phyloP scores from a whole-genome alignment of 306 rosid species.

The Alnus rubra region DNA sequence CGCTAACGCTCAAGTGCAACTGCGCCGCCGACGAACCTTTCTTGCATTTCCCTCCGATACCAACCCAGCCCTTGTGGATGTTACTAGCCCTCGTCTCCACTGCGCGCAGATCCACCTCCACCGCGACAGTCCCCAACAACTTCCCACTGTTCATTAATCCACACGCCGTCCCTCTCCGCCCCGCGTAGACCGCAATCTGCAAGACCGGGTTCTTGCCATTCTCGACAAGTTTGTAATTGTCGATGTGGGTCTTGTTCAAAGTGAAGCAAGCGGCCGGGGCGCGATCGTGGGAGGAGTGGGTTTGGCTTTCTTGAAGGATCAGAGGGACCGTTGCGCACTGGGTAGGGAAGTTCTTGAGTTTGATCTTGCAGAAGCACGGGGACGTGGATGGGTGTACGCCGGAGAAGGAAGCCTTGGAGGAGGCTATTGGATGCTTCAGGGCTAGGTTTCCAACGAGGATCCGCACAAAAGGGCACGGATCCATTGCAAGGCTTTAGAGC shows the following conservation, averaged over 20 bases:
- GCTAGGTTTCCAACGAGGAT: conserved; percentile 69
- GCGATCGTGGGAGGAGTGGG: conserved; percentile 34
- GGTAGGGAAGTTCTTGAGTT: conserved; percentile 51
- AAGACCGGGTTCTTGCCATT: conserved; percentile 41
- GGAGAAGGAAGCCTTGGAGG: conserved; percentile 61
- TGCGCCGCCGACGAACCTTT: conserved; percentile 57
- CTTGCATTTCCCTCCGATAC: conserved; percentile 40
- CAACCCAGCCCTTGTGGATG: conserved; percentile 60
- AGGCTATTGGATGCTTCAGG: conserved; percentile 64
- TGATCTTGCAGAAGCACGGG: conserved; percentile 73
- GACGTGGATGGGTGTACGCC: conserved; percentile 75
- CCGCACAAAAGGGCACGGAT: conserved; percentile 76
- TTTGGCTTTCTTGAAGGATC: conserved; percentile 37
- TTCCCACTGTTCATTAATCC: conserved; percentile 57
- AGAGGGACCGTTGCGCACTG: conserved; percentile 64
- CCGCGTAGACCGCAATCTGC: conserved; percentile 60
- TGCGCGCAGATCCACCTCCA: conserved; percentile 44
- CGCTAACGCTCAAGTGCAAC: conserved; percentile 61
- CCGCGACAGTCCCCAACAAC: conserved; percentile 49
- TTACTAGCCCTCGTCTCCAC: conserved; percentile 41
- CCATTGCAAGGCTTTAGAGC: conserved; percentile 37
- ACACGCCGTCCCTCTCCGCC: conserved; percentile 57
- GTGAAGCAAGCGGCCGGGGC: conserved; percentile 63
- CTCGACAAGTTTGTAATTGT: conserved; percentile 27
- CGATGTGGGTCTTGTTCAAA: conserved; percentile 61